phyloP scores from a whole-genome alignment of 176 grass and related monocot species.

The Phyllostachys edulis region DNA sequence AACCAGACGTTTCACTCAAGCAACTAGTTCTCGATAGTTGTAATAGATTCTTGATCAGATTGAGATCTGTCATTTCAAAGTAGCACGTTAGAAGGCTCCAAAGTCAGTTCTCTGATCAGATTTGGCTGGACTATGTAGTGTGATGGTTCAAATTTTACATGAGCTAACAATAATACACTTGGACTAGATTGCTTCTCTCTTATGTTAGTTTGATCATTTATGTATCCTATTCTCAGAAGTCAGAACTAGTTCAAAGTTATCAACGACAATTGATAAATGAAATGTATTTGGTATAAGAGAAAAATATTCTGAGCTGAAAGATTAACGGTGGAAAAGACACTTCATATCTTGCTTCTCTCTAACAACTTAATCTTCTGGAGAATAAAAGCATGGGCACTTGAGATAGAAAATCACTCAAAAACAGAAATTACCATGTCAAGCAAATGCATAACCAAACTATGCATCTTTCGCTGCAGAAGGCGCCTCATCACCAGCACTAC shows the following conservation, averaged over 20 bases:
- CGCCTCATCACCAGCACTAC: slow-evolving; percentile 35
- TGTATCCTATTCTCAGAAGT: neutral
- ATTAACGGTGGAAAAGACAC: neutral
- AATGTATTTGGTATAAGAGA: neutral
- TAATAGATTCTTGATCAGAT: slow-evolving; percentile 33
- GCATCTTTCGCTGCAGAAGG: slow-evolving; percentile 34
- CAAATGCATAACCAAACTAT: slow-evolving; percentile 43
- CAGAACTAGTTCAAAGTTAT: neutral
- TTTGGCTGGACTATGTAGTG: slow-evolving; percentile 1
- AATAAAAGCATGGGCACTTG: neutral
- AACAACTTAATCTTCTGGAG: neutral
- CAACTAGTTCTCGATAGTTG: slow-evolving; percentile 41
- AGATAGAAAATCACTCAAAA: neutral
- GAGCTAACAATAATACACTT: neutral
- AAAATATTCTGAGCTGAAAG: neutral
- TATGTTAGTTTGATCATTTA: neutral
- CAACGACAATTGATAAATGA: neutral
- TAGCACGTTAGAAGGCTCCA: slow-evolving; percentile 9
- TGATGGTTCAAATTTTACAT: neutral
- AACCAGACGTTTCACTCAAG: slow-evolving; percentile 32
- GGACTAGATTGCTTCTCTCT: neutral
- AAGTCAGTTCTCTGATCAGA: neutral
- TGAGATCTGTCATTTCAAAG: neutral
- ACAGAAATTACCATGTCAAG: slow-evolving; percentile 53
- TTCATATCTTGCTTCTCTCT: slow-evolving; percentile 4